phyloP scores from a whole-genome alignment of 2,329 filamentous ascomycete genomes.

The Kalaharituber pfeilii region DNA sequence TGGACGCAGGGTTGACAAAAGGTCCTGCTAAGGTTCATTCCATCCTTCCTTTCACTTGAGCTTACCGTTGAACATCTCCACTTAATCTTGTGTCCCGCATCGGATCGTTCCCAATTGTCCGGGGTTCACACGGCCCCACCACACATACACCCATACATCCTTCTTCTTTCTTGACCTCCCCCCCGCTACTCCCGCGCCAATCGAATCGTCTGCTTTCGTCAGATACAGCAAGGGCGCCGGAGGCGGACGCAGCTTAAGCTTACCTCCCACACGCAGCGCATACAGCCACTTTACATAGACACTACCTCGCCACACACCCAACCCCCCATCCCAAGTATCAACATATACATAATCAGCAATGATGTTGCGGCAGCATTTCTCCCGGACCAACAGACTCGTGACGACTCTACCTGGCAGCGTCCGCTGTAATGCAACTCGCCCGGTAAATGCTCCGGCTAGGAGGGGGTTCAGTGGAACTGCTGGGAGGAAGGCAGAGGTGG shows the following conservation, averaged over 20 bases:
- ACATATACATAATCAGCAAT: background rate
- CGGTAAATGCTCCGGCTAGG: slow-evolving; percentile 32
- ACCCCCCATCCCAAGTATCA: slow-evolving; percentile 1
- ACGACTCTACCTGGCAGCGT: background rate
- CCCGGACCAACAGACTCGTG: background rate
- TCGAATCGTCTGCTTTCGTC: too few species aligned
- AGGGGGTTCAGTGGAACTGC: slow-evolving; percentile 68
- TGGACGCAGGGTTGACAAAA: too few species aligned
- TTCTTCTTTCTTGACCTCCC: too few species aligned
- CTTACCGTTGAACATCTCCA: too few species aligned
- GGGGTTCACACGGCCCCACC: too few species aligned
- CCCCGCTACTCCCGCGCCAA: too few species aligned
- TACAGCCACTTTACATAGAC: background rate
- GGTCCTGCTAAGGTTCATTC: too few species aligned
- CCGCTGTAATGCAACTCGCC: background rate
- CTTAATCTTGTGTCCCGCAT: too few species aligned
- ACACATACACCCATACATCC: too few species aligned
- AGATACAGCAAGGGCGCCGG: background rate
- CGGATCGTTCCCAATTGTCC: too few species aligned
- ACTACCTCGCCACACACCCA: slow-evolving; percentile 4
- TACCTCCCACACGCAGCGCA: background rate
- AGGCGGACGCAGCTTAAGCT: background rate
- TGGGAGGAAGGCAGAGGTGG: slow-evolving; percentile 72
- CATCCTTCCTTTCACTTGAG: too few species aligned
- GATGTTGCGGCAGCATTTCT: background rate